Base-by-base conservation (phyloP, 768 basidiomycete genomes). In the Suillus subaureus region DNA sequence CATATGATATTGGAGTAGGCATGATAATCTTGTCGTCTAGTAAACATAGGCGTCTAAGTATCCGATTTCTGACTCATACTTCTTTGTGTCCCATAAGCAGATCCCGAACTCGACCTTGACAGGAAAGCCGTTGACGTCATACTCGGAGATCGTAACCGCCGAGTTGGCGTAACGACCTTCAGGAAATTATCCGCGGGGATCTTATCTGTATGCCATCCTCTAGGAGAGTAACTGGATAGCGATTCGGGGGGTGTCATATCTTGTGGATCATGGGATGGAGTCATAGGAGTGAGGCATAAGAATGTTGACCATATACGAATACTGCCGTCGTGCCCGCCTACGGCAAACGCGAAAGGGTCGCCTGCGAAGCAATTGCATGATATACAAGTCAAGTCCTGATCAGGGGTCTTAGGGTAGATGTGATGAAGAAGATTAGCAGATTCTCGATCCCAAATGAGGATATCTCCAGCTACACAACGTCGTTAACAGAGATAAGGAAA, bases 361-460 rank as follows among this genome's bases (percentile, higher is more conserved):
- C 83, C 86, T 15, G 84, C 82, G 4, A 84, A 83, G 63, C 84
- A 85, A 72, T 92, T 94, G 91, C 93, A 94, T 18, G 90, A 89
- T 49, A 93, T 84, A 67, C 90, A 91, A 11, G 93, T 94, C 64
- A 94, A 72, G 71, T 93, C 91, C 28, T 89, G 58, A 6, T 86
- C 84, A 40, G 85, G 83, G 23, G 78, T 79, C 71, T 87, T 89
- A 37, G 87, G 83, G 12, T 84, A 86, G 69, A 94, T 83, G 68
- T 88, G 84, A 67, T 92, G 91, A 4, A 94, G 80, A 1, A 92
- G 78, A 6, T 86, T 82, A 6, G 85, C 93, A 16, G 90, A 89
- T 75, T 93, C 91, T 67, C 88, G 85, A 71, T 94, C 93, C 93
- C 93, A 94, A 18, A 94, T 91, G 70, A 91, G 89, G 26, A 94